Evolutionary conservation across 2,329 filamentous ascomycete genomes (phyloP).

Genomic region (Neonectria sp.): DNA sequence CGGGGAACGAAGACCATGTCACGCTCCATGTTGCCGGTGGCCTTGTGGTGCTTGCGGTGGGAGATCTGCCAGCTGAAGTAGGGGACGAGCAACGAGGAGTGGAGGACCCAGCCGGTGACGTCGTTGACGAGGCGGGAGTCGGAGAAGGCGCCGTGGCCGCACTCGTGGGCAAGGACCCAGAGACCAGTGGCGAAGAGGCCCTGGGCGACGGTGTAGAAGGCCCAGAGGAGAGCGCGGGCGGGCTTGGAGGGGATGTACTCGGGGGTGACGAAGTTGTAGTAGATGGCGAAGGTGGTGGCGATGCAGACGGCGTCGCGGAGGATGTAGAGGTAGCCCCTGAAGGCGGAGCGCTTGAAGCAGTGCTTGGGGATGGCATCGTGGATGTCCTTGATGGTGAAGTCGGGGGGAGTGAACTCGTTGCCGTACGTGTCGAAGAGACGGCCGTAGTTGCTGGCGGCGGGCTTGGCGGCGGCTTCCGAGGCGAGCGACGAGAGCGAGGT

Average conservation of each 20-base stretch:
- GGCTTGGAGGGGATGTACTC: constrained; percentile 82
- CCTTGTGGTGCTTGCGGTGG: constrained; percentile 99
- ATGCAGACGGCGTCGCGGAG: constrained; percentile 83
- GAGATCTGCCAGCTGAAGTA: constrained; percentile 99
- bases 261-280: constrained; percentile 91
- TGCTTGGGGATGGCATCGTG: constrained; percentile 97
- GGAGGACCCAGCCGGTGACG: constrained; percentile 90
- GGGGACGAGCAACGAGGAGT: constrained; percentile 90
- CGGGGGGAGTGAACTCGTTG: constrained; percentile 92
- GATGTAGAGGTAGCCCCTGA: constrained; percentile 85
- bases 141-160: constrained; percentile 97
- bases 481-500: constrained; percentile 94
- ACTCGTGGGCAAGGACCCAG: constrained; percentile 98
- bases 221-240: constrained; percentile 76
- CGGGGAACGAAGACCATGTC: constrained; percentile 99
- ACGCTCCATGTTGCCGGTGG: constrained; percentile 95
- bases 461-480: constrained; percentile 67
- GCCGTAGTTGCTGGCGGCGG: constrained; percentile 60
- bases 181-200: constrained; percentile 94
- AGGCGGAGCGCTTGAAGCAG: constrained; percentile 91
- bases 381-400: constrained; percentile 98
- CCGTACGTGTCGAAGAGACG: constrained; percentile 92
- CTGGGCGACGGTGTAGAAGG: constrained; percentile 82
- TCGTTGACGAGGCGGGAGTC: constrained; percentile 93
- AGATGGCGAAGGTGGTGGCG: constrained; percentile 85